Evolutionary conservation across 2,329 filamentous ascomycete genomes (phyloP).

Genomic region (Monascus ruber): DNA sequence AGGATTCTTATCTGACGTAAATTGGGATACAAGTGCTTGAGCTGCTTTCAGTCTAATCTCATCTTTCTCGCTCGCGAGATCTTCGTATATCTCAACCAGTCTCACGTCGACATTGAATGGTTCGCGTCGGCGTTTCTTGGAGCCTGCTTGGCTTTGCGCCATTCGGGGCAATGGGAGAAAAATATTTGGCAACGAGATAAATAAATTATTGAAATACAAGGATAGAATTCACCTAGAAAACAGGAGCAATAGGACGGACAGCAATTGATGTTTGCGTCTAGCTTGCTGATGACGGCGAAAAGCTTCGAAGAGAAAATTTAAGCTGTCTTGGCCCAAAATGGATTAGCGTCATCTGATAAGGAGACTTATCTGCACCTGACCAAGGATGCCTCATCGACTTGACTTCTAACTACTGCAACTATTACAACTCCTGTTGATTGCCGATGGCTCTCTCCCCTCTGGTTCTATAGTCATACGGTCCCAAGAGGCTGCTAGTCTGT

Average conservation of each 20-base stretch:
- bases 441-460: too few species aligned
- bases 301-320: constrained; percentile 11
- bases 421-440: too few species aligned
- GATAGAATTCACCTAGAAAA: too few species aligned
- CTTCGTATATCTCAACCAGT: constrained; percentile 39
- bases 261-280: not conserved
- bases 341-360: constrained; percentile 11
- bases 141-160: constrained; percentile 13
- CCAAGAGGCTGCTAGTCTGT: too few species aligned
- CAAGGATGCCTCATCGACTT: too few species aligned
- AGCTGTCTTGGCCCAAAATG: constrained; percentile 5
- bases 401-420: too few species aligned
- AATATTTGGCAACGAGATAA: too few species aligned
- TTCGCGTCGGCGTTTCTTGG: constrained; percentile 32
- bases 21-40: constrained; percentile 31
- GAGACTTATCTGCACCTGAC: too few species aligned
- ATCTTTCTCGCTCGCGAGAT: constrained; percentile 37
- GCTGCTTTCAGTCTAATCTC: constrained; percentile 36
- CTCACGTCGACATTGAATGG: constrained; percentile 32
- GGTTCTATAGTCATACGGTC: too few species aligned
- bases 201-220: too few species aligned
- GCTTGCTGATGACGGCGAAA: constrained; percentile 2
- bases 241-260: too few species aligned
- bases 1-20: constrained; percentile 29
- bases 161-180: constrained; percentile 7